Percentiles rank a stretch among this genome's conserved stretches.
These are phyloP conservation scores for Pontederia crassipes DNA, from an alignment of 176 grass and related monocot genomes.

Conservation along the genomic window DNA sequence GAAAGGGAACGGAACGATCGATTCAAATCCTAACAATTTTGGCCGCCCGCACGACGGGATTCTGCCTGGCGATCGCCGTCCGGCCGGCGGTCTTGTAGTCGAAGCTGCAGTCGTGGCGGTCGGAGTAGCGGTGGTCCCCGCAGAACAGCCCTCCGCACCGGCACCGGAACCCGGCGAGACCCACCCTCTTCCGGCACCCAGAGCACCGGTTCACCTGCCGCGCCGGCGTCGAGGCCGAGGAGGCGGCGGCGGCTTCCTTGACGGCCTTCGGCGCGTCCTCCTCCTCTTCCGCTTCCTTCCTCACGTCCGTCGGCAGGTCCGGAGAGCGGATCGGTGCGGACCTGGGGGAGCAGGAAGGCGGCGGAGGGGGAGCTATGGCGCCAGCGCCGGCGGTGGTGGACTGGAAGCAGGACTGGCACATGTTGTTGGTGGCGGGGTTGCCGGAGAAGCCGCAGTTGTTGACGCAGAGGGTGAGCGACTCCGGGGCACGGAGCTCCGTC, in stretches of 20 bases:
- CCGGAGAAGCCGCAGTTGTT: slow-evolving; percentile 28
- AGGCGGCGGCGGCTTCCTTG: neutral
- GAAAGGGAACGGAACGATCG: no score
- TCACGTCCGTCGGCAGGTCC: neutral
- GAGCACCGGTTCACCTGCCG: slow-evolving; percentile 16
- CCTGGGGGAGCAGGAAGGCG: neutral
- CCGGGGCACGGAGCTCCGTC: slow-evolving; percentile 7
- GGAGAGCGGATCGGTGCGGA: slow-evolving; percentile 5
- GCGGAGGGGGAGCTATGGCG: neutral
- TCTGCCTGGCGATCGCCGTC: slow-evolving; percentile 11
- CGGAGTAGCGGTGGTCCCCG: slow-evolving; percentile 25
- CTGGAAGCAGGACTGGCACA: slow-evolving; percentile 20
- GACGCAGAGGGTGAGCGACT: slow-evolving; percentile 12
- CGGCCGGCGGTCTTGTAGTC: slow-evolving; percentile 22
- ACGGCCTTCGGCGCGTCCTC: neutral
- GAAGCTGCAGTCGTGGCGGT: slow-evolving; percentile 23
- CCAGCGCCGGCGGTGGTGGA: neutral
- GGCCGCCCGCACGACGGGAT: slow-evolving; percentile 18
- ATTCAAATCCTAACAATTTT: slow-evolving; percentile 21
- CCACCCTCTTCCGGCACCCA: slow-evolving; percentile 16
- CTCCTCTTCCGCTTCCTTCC: neutral
- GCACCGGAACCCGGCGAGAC: slow-evolving; percentile 20
- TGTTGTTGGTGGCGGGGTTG: slow-evolving; percentile 14
- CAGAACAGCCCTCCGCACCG: slow-evolving; percentile 25
- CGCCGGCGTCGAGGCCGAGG: neutral